Evolutionary conservation across 1,139 yeast species (phyloP), one percentile per base, ranked within the genome.

Genomic region (Debaryomyces fabryi): DNA sequence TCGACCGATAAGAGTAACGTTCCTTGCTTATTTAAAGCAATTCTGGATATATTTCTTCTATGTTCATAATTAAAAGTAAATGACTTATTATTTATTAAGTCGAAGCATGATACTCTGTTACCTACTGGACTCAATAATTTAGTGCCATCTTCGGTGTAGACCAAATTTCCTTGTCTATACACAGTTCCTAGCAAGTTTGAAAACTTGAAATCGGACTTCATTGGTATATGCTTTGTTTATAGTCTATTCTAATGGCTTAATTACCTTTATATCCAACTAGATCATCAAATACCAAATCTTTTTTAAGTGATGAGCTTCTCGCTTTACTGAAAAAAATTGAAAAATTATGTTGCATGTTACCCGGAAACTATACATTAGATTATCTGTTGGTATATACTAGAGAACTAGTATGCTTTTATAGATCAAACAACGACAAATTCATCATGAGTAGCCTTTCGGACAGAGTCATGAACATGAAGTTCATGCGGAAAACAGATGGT

Each of bases 61-160:
- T 95, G 99, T 68, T 95, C 97, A 64, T 91, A 93, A 58, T 85
- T 83, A 63, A 92, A 88, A 2, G 99, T 95, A 71, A 83, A 91
- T 3, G 97, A 88, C 58, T 83, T 86, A 65, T 88, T 91, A 63
- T 88, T 86, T 50, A 88, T 78, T 53, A 93, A 75, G 67, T 93
- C 97, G 67, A 92, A 93, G 52, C 89, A 88, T 24, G 92, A 79
- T 38, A 95, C 95, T 60, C 99, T 71, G 66, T 93, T 95, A 8
- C 99, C 99, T 3, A 93, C 98, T 0, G 99, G 99, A 52, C 96
- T 86, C 45, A 93, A 72, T 30, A 93, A 74, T 51, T 82, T 79
- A 13, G 87, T 83, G 1, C 99, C 99, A 64, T 91, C 97, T 2
- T 86, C 83, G 2, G 96, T 85, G 71, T 86, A 93, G n/a, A 86